Percentiles rank a stretch among this genome's conserved stretches.
phyloP scores from a whole-genome alignment of 2,329 filamentous ascomycete species.

The Arthroderma sp. region DNA sequence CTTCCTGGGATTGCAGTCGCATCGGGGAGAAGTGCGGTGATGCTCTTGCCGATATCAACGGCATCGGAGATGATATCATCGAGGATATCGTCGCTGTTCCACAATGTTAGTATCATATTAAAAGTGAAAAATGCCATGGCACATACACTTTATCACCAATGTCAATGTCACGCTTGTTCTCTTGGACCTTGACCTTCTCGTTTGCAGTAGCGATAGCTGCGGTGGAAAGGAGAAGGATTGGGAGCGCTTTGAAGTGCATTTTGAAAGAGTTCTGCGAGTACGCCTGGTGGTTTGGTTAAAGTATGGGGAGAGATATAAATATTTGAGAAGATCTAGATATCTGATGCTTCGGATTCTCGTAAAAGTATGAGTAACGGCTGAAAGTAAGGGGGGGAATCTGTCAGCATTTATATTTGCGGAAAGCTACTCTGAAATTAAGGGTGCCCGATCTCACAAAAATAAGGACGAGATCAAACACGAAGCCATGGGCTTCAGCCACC shows the following conservation, averaged over 20 bases:
- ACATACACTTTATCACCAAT: too few species aligned
- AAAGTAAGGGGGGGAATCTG: too few species aligned
- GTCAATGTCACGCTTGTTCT: too few species aligned
- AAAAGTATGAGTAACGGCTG: too few species aligned
- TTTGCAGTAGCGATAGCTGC: conserved; percentile 11
- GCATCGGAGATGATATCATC: conserved; percentile 3
- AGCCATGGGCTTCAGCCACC: too few species aligned
- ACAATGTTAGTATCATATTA: too few species aligned
- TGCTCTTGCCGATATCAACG: conserved; percentile 3
- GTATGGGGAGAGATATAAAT: neutral
- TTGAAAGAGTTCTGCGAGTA: conserved; percentile 1
- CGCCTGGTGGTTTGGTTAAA: neutral
- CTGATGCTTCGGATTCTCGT: too few species aligned
- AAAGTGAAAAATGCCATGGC: neutral
- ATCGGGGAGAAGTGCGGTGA: conserved; percentile 3
- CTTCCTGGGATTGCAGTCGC: conserved; percentile 7
- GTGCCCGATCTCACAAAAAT: too few species aligned
- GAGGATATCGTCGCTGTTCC: neutral
- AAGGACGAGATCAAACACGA: too few species aligned
- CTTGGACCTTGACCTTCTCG: neutral
- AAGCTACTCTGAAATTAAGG: too few species aligned
- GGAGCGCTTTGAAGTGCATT: conserved; percentile 17
- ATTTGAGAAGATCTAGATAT: too few species aligned
- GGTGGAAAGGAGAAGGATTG: conserved; percentile 14
- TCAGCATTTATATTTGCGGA: too few species aligned